Evolutionary conservation across 306 rosid species (phyloP), one percentile per base, ranked within the genome.

Genomic region (Ammopiptanthus mongolicus): DNA sequence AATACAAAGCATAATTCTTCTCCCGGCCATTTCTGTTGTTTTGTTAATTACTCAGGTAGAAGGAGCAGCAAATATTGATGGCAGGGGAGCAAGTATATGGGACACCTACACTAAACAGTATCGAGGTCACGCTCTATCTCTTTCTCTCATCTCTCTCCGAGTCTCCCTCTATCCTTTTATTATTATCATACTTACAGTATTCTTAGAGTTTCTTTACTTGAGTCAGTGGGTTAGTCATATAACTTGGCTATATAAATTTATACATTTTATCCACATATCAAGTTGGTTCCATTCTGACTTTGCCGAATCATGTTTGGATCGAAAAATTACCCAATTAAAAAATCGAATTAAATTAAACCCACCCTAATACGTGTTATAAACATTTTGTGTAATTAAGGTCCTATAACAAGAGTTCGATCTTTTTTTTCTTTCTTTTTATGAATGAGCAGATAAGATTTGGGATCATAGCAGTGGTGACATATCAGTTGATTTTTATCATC

Each of bases 61-160:
- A 73, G 90, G 88, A 33, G 88, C 84, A n/a, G 48, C 86, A 53
- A 1, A 39, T 55, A 22, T 48, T 8, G 78, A 72, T 67, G 86
- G 88, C 0, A 87, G 65, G 44, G 88, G 86, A 52, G 58, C 86
- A 37, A 67, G 84, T 23, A 84, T 81, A 61, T 87, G 86, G 83
- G 90, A 81, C 58, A 75, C 81, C 8, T 84, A 14, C 74, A 84
- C 80, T 21, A 60, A 8, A n/a, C 50, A 50, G 0, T 34, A 81
- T 67, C 67, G 82, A 4, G 86, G 88, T 81, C 0, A 0, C 1
- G 4, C 5, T 9, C 37, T 25, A 13, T 63, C 17, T 31, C 29
- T 73, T 8, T 48, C 5, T 58, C 52, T 14, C 14, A 25, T 25
- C 28, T 25, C 28, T 0, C 28, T 25, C 2, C 2, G 28, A 25